Evolutionary conservation across 2,329 filamentous ascomycete species (phyloP), one percentile per base, ranked within the genome.

Genomic region (Ophiostoma perfectum): DNA sequence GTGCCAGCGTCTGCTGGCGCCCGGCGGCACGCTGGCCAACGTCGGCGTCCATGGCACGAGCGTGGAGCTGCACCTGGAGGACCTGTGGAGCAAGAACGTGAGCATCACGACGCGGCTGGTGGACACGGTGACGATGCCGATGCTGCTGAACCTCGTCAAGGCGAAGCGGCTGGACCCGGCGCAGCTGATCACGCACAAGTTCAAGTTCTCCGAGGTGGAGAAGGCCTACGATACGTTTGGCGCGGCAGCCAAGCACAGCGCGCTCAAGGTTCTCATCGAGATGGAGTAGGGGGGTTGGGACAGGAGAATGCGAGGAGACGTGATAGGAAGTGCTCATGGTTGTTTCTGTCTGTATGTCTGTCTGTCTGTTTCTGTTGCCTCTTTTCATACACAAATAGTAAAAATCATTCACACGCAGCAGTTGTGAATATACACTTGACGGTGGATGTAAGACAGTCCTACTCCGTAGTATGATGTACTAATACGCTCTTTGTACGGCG

Each of bases 31-130:
- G 0, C 81, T 87, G 70, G 84, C 84, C 4, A 87, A 86, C 72
- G 79, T 87, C 2, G 85, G 85, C 8, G 85, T 87, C 6, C 84
- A 86, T 72, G 84, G 84, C 0, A 79, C 76, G n/a, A 81, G 80
- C 64, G 84, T 81, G 0, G 77, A 82, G 67, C 75, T 87, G 55
- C 79, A 84, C 52, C 77, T 87, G 14, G 81, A 87, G 67, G 79
- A 78, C 64, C 76, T 87, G 5, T 87, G 84, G 85, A 77, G 80
- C 68, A 79, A 79, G 70, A 86, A 86, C 71, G 82, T 86, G 64
- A 76, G 81, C 42, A 81, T 84, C 66, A 83, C 80, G 0, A 83
- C 81, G 1, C 74, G 78, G 12, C 75, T 84, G 0, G 81, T 84
- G 4, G 80, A 84, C 71, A 79, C 81, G 0, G 77, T 77, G 2